Evolutionary conservation across 2,329 filamentous ascomycete genomes (phyloP).

Genomic region (Nakataea oryzae): DNA sequence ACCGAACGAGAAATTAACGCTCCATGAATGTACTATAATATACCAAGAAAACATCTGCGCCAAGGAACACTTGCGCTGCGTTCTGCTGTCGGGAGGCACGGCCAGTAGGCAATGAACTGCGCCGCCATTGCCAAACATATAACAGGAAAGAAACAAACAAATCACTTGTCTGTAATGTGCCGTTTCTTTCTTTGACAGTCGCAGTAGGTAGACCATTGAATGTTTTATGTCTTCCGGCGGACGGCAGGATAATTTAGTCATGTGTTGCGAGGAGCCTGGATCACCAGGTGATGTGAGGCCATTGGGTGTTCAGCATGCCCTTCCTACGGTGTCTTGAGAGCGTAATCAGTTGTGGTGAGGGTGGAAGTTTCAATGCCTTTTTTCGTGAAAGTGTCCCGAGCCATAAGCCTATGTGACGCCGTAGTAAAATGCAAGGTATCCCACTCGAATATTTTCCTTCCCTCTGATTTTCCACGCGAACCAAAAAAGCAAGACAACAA

Average conservation of each 20-base stretch:
- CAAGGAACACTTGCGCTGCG: not conserved
- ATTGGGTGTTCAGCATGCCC: not conserved
- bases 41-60: not conserved
- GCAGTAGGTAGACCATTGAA: too few species aligned
- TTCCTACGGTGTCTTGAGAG: not conserved
- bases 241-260: too few species aligned
- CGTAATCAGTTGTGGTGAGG: not conserved
- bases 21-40: not conserved
- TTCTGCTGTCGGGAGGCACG: too few species aligned
- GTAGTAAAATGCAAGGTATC: conserved; percentile 10
- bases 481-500: conserved; percentile 11
- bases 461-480: conserved; percentile 12
- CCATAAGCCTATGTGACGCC: conserved; percentile 19
- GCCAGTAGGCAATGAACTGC: too few species aligned
- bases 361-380: conserved; percentile 9
- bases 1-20: not conserved
- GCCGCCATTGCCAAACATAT: too few species aligned
- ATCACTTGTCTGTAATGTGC: too few species aligned
- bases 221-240: too few species aligned
- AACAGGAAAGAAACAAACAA: too few species aligned
- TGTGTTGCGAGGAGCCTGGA: not conserved
- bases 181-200: too few species aligned
- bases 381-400: conserved; percentile 17
- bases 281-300: not conserved
- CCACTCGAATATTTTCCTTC: conserved; percentile 10